These are phyloP conservation scores for Diospyros kaki DNA, from an alignment of 148 eudicot genomes.

Conservation along the genomic window DNA sequence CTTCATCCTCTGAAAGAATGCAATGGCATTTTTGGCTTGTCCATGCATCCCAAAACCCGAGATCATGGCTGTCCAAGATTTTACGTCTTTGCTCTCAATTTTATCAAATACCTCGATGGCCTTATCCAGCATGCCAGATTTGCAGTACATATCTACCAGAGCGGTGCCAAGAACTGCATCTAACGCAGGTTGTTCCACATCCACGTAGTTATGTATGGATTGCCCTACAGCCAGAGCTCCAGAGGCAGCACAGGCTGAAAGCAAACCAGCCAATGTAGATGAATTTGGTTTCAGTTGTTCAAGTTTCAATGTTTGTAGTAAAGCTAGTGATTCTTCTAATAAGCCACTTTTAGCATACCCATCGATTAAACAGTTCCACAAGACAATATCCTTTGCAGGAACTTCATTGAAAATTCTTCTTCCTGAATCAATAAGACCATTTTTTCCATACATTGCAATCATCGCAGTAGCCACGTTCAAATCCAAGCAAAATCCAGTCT, in stretches of 20 bases:
- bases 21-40: slow-evolving; percentile 28
- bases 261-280: slow-evolving; percentile 35
- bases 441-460: slow-evolving; percentile 30
- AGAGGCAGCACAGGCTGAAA: slow-evolving; percentile 31
- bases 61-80: slow-evolving; percentile 41
- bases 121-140: slow-evolving; percentile 29
- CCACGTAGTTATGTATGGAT: slow-evolving; percentile 19
- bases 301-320: slow-evolving; percentile 20
- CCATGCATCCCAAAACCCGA: slow-evolving; percentile 36
- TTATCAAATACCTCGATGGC: slow-evolving; percentile 26
- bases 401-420: slow-evolving; percentile 26
- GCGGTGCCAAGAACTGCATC: slow-evolving; percentile 39
- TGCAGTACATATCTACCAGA: slow-evolving; percentile 34
- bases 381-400: slow-evolving; percentile 24
- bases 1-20: slow-evolving; percentile 28
- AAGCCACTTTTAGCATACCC: slow-evolving; percentile 30
- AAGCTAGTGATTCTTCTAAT: slow-evolving; percentile 23
- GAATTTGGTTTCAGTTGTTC: slow-evolving; percentile 31
- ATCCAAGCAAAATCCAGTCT: slow-evolving; percentile 15
- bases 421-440: slow-evolving; percentile 23
- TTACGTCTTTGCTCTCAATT: slow-evolving; percentile 31
- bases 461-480: slow-evolving; percentile 29
- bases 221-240: slow-evolving; percentile 30
- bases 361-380: slow-evolving; percentile 41
- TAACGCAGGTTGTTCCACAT: slow-evolving; percentile 21